phyloP scores from a whole-genome alignment of 495 filamentous ascomycete species.

The Lepidopterella palustris region DNA sequence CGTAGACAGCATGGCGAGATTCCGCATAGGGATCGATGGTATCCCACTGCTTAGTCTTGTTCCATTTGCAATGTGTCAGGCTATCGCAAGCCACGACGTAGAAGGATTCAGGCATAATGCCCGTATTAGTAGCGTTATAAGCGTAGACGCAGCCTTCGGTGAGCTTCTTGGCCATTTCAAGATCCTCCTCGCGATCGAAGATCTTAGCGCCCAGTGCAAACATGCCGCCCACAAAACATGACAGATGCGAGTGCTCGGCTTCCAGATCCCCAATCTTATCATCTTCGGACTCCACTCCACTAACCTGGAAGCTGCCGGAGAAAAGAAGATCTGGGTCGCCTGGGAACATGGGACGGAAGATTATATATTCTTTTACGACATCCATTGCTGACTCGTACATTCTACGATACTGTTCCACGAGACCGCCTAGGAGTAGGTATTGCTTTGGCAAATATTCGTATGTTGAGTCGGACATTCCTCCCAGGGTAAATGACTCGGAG shows the following conservation, averaged over 20 bases:
- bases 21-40: conserved; percentile 22
- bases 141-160: conserved; percentile 94
- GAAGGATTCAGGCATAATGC: conserved; percentile 74
- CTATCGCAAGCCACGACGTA: conserved; percentile 61
- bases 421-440: conserved; percentile 72
- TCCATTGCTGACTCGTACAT: conserved; percentile 74
- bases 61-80: conserved; percentile 62
- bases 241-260: conserved; percentile 68
- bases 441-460: conserved; percentile 85
- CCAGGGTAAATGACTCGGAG: conserved; percentile 60
- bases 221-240: conserved; percentile 93
- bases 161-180: conserved; percentile 74
- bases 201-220: conserved; percentile 81
- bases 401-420: conserved; percentile 67
- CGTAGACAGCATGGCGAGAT: conserved; percentile 2
- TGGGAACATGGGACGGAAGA: conserved; percentile 80
- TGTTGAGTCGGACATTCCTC: conserved; percentile 79
- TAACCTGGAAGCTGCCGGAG: conserved; percentile 49
- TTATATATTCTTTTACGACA: conserved; percentile 63
- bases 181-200: conserved; percentile 70
- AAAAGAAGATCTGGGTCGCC: conserved; percentile 73
- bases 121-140: conserved; percentile 70
- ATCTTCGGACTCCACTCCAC: conserved; percentile 32
- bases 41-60: conserved; percentile 48
- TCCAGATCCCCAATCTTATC: conserved; percentile 38